Conservation (phyloP, 441 rosid genomes). For the Arabidopsis lyrata region DNA sequence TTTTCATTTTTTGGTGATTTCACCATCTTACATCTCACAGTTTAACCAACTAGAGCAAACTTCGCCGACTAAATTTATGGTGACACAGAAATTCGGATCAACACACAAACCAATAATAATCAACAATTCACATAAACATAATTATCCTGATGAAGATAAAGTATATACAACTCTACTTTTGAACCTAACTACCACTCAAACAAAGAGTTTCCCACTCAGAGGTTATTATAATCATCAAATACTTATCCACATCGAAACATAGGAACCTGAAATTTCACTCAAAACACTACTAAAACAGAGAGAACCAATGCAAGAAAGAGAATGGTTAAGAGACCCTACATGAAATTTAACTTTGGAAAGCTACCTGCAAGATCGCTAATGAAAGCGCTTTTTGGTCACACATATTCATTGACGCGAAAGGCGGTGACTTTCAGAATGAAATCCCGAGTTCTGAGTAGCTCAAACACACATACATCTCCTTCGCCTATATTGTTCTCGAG, state of each 20-base stretch:
- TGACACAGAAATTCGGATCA: neutral
- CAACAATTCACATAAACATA: conserved; percentile 27
- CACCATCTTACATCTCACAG: neutral
- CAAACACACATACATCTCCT: conserved; percentile 95
- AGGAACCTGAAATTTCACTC: conserved; percentile 36
- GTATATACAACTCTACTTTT: conserved; percentile 33
- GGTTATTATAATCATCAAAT: conserved; percentile 18
- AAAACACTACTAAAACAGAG: conserved; percentile 18
- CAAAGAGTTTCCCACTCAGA: conserved; percentile 23
- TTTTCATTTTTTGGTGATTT: neutral
- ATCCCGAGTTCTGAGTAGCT: conserved; percentile 77
- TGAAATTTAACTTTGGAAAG: conserved; percentile 16
- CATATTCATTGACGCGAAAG: conserved; percentile 60
- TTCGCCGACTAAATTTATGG: neutral
- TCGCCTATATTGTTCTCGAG: conserved; percentile 90
- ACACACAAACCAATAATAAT: conserved; percentile 14
- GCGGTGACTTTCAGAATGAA: conserved; percentile 84
- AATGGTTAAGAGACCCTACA: conserved; percentile 38
- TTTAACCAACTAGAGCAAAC: neutral
- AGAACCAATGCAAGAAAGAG: conserved; percentile 29
- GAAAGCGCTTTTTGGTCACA: conserved; percentile 17
- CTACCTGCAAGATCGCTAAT: conserved; percentile 9
- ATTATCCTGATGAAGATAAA: conserved; percentile 18
- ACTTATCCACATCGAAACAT: conserved; percentile 35
- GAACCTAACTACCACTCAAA: conserved; percentile 37